Conservation (phyloP, 108 stramenopile genomes). For the Seminavis robusta region DNA sequence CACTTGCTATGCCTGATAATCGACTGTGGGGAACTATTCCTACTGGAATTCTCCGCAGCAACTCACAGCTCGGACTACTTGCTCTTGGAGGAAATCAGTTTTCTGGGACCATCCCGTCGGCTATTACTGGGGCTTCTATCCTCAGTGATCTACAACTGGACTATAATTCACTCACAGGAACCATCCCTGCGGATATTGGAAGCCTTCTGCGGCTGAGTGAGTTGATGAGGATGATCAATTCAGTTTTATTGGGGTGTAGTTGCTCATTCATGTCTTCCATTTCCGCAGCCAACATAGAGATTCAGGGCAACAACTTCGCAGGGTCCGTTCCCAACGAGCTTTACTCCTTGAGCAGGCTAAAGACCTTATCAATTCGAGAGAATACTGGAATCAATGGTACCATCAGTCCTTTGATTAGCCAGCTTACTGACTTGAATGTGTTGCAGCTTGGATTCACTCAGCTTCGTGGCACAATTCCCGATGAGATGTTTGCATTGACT, state of each 20-base stretch:
- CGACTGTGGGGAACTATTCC: conserved; percentile 35
- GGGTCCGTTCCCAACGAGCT: conserved; percentile 8
- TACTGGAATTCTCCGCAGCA: conserved; percentile 13
- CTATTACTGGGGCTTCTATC: conserved; percentile 1
- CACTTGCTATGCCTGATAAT: background rate
- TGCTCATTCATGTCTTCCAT: no score
- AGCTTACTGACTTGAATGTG: background rate
- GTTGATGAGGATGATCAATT: background rate
- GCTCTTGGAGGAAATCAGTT: conserved; percentile 18
- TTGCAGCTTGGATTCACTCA: conserved; percentile 36
- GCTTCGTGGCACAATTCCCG: conserved; percentile 47
- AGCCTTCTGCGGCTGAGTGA: background rate
- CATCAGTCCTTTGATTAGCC: no score
- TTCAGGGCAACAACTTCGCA: conserved; percentile 8
- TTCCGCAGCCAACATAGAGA: background rate
- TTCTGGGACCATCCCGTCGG: conserved; percentile 13
- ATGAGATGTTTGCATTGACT: conserved; percentile 13
- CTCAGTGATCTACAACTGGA: conserved; percentile 29
- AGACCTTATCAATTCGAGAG: conserved; percentile 5
- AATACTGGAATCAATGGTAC: no score
- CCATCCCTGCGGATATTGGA: conserved; percentile 18
- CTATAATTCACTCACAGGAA: conserved; percentile 29
- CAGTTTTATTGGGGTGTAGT: background rate
- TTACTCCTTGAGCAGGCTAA: background rate
- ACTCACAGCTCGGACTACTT: conserved; percentile 14